Conservation (phyloP, 495 filamentous ascomycete genomes). For the Sphaerosporella brunnea region DNA sequence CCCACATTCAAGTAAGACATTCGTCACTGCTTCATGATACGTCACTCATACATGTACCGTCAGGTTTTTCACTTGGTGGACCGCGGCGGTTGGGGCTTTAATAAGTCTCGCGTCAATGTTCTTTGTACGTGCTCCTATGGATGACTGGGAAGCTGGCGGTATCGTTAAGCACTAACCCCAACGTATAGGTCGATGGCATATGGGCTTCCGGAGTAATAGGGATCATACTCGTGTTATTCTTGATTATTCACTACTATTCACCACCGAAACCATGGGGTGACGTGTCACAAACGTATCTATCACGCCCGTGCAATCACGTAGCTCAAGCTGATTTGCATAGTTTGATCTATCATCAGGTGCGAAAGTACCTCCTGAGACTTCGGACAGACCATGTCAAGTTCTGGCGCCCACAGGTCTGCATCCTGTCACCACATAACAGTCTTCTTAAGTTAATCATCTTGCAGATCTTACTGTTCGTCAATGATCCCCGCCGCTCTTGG, state of each 20-base stretch:
- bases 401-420: constrained; percentile 51
- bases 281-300: constrained; percentile 57
- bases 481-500: constrained; percentile 57
- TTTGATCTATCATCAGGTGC: constrained; percentile 79
- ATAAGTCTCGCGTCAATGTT: constrained; percentile 69
- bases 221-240: constrained; percentile 55
- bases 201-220: constrained; percentile 62
- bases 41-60: neutral
- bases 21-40: neutral
- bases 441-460: neutral
- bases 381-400: constrained; percentile 84
- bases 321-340: constrained; percentile 16
- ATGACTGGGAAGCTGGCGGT: neutral
- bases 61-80: constrained; percentile 66
- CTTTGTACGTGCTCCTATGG: constrained; percentile 34
- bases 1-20: constrained; percentile 49
- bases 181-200: constrained; percentile 49
- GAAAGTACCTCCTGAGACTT: constrained; percentile 68
- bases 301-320: too few species aligned
- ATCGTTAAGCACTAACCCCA: too few species aligned
- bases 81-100: constrained; percentile 53
- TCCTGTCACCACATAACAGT: too few species aligned
- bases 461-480: constrained; percentile 63
- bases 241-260: constrained; percentile 68
- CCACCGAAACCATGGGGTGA: constrained; percentile 82